Conservation (phyloP, 345 rosid species). For the Adansonia digitata region DNA sequence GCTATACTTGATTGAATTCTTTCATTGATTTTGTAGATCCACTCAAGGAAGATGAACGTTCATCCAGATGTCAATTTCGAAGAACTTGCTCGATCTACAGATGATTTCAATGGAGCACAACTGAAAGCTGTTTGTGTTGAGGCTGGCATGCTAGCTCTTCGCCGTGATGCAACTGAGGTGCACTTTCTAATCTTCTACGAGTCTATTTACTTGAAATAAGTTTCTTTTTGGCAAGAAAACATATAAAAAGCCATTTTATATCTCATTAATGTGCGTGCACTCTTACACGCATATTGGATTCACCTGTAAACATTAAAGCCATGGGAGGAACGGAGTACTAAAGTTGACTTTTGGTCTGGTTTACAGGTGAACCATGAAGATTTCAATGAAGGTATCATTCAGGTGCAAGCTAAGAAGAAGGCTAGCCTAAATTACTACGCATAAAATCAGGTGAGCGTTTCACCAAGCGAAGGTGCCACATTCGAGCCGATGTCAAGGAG, state of each 20-base stretch:
- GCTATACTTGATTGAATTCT: background rate
- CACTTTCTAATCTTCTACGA: background rate
- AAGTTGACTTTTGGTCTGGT: slow-evolving; percentile 12
- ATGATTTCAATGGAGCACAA: slow-evolving; percentile 98
- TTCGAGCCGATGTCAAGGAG: background rate
- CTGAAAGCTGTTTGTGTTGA: slow-evolving; percentile 98
- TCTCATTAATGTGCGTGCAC: background rate
- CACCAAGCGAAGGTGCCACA: background rate
- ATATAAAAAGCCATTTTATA: background rate
- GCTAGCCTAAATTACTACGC: slow-evolving; percentile 97
- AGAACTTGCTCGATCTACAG: slow-evolving; percentile 97
- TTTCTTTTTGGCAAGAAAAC: background rate
- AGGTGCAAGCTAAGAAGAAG: slow-evolving; percentile 99
- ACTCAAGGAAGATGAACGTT: slow-evolving; percentile 99
- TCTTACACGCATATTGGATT: background rate
- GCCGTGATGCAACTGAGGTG: slow-evolving; percentile 99
- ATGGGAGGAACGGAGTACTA: background rate
- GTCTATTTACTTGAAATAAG: background rate
- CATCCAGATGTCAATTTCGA: slow-evolving; percentile 96
- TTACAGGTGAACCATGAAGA: slow-evolving; percentile 94
- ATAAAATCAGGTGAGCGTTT: slow-evolving; percentile 14
- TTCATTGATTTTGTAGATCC: slow-evolving; percentile 48
- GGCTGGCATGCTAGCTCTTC: slow-evolving; percentile 99
- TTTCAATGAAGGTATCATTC: slow-evolving; percentile 98
- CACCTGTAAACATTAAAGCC: background rate